A percentile compares a stretch with the other conserved stretches of the same genome.
Conservation (phyloP, 225 moss, liverwort and hornwort genomes). For the Rhytidiadelphus loreus region DNA sequence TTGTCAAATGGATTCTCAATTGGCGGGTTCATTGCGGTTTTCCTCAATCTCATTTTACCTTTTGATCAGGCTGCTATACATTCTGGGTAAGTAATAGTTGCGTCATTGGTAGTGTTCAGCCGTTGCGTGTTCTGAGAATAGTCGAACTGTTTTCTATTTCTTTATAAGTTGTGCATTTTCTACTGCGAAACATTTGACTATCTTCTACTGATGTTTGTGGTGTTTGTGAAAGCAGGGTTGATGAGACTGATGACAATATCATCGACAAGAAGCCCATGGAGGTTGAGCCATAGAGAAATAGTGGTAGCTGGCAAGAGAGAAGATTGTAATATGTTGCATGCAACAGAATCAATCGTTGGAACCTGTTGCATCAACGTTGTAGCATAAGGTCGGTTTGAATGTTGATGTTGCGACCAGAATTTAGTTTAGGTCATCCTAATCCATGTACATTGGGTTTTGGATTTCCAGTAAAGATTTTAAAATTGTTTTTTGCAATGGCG, state of each 20-base stretch:
- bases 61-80: not conserved
- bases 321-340: not conserved
- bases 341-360: not conserved
- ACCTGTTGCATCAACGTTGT: not conserved
- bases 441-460: not conserved
- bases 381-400: not conserved
- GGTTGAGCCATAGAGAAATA: not conserved
- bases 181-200: not conserved
- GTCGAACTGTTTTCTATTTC: not conserved
- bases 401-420: not conserved
- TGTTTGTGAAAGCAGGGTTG: not conserved
- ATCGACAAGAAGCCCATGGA: not conserved
- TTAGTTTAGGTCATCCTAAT: not conserved
- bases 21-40: slow-evolving; percentile 69
- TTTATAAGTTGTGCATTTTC: not conserved
- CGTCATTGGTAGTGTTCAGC: too few relatives aligned
- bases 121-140: too few relatives aligned
- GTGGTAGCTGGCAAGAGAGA: not conserved
- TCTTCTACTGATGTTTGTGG: not conserved
- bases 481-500: not conserved
- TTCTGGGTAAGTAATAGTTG: not conserved
- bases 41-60: slow-evolving; percentile 68
- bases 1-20: slow-evolving; percentile 78
- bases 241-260: slow-evolving; percentile 24
- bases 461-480: not conserved